Evolutionary conservation across 2,329 filamentous ascomycete species (phyloP), one percentile per base, ranked within the genome.

Genomic region (Fusarium drepaniforme): DNA sequence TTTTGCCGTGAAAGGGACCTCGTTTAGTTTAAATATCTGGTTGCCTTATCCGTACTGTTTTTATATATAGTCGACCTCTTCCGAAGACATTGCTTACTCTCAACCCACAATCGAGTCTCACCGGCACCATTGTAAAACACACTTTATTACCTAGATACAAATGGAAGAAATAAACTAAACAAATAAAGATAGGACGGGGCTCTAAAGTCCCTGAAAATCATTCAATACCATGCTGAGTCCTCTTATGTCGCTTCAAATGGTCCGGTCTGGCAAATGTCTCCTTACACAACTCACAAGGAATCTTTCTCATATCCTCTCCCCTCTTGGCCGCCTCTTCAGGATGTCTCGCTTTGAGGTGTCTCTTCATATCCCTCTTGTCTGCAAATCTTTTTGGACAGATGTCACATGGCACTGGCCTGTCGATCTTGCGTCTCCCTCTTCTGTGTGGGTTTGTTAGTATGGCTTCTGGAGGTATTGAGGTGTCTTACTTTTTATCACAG

Each of bases 401-500:
- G 18, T 15, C 11, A 18, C 71, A 73, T 30, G 33, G 23, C 18
- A 51, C 67, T 12, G 63, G 63, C 37, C 64, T 74, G 6, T 73
- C 40, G 28, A 35, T n/a, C 35, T 68, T 73, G 8, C 71, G 58
- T 8, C 46, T 35, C 11, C 25, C 6, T 28, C 33, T 73, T 59
- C 71, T 74, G 16, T 8, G 9, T 4, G 8, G 3, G 7, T 9
- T 37, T 25, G 23, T 73, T 9, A 73, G 58, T 16, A 25, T 0
- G 7, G 3, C 0, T 4, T 3, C 4, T 3, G 3, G 11, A 23
- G 3, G 2, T 18, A 2, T 8, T 15, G 9, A 6, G 33, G n/a
- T 2, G 12, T 5, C 33, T 38, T 40, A 68, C 71, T 53, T 74
- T 16, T 68, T 16, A 70, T 73, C 71, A 53, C 71, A 71, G 0